phyloP scores from a whole-genome alignment of 2,329 filamentous ascomycete genomes.

The Diplodia intermedia region DNA sequence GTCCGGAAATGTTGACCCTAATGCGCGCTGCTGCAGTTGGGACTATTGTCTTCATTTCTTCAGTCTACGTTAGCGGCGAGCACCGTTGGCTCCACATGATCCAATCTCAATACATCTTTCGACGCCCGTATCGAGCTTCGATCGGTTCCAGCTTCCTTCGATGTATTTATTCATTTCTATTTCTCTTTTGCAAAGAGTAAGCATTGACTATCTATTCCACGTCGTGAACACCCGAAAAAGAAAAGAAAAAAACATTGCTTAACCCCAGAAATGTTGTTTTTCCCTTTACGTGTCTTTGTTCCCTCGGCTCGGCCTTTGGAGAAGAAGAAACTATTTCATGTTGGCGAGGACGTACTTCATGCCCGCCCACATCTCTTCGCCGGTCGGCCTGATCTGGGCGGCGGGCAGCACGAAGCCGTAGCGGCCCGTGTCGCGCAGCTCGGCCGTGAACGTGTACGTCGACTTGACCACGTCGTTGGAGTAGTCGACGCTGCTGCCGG shows the following conservation, averaged over 20 bases:
- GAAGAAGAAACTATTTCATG: slow-evolving; percentile 31
- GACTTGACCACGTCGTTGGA: slow-evolving; percentile 52
- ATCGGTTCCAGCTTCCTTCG: not conserved
- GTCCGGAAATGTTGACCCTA: too few relatives aligned
- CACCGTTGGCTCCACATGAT: too few relatives aligned
- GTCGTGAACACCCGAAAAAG: not conserved
- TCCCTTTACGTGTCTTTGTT: too few relatives aligned
- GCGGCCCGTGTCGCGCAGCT: slow-evolving; percentile 57
- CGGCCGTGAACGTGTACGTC: slow-evolving; percentile 57
- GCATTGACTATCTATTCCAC: not conserved
- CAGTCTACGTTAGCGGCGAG: too few relatives aligned
- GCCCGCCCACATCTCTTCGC: slow-evolving; percentile 56
- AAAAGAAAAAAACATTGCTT: not conserved
- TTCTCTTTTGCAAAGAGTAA: not conserved
- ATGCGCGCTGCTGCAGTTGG: too few relatives aligned
- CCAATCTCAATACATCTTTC: too few relatives aligned
- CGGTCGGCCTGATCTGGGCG: slow-evolving; percentile 56
- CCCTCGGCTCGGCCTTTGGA: not conserved
- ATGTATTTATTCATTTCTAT: not conserved
- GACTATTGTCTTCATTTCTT: too few relatives aligned
- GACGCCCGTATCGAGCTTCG: too few relatives aligned
- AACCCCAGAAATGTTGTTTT: not conserved
- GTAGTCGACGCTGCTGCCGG: slow-evolving; percentile 56
- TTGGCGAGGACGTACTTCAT: slow-evolving; percentile 12
- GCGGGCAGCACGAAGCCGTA: slow-evolving; percentile 60